Conservation (phyloP, 129 eudicot species). For the Lonicera japonica region DNA sequence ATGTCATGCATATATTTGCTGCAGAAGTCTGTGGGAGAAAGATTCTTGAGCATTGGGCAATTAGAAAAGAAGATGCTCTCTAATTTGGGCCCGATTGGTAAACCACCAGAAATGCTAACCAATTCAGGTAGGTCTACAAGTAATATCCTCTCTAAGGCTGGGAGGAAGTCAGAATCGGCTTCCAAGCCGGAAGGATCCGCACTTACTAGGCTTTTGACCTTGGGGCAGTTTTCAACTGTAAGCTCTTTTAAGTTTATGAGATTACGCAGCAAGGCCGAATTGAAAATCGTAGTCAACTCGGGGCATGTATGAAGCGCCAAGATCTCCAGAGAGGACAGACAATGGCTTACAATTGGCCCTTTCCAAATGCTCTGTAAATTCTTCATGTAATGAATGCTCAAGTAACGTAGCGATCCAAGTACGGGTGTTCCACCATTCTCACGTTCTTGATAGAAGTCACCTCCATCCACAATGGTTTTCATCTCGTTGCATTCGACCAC, state of each 20-base stretch:
- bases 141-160: slow-evolving; percentile 23
- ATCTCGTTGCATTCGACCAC: slow-evolving; percentile 42
- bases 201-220: slow-evolving; percentile 11
- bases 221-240: slow-evolving; percentile 23
- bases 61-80: slow-evolving; percentile 18
- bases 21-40: slow-evolving; percentile 6
- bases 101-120: slow-evolving; percentile 19
- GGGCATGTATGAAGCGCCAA: slow-evolving; percentile 36
- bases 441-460: slow-evolving; percentile 7
- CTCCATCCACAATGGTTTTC: slow-evolving; percentile 23
- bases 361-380: slow-evolving; percentile 30
- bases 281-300: slow-evolving; percentile 9
- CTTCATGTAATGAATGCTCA: slow-evolving; percentile 31
- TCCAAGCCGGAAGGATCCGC: background rate
- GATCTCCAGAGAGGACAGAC: slow-evolving; percentile 20
- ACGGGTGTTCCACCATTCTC: background rate
- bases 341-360: slow-evolving; percentile 17
- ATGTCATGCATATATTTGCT: slow-evolving; percentile 9
- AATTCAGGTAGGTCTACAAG: slow-evolving; percentile 32
- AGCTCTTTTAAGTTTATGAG: slow-evolving; percentile 19
- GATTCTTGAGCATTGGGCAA: slow-evolving; percentile 32
- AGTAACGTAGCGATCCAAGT: slow-evolving; percentile 20
- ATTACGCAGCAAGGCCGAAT: background rate
- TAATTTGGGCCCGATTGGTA: slow-evolving; percentile 13
- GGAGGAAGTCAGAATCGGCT: slow-evolving; percentile 7